phyloP scores from a whole-genome alignment of 1,139 yeast species.

The Pichia sp. region DNA sequence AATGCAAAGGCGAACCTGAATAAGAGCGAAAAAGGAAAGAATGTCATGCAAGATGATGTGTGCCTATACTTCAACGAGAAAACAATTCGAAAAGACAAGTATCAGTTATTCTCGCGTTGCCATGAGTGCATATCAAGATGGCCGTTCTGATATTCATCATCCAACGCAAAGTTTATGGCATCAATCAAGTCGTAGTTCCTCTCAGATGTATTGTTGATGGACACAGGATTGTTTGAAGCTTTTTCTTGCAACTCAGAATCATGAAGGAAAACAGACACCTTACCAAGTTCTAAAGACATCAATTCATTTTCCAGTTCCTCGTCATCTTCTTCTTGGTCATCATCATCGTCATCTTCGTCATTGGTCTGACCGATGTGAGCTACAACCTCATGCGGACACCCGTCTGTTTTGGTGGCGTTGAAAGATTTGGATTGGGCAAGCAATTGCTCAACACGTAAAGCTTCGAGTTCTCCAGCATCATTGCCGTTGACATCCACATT shows the following conservation, averaged over 20 bases:
- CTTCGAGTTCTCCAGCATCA: too few relatives aligned
- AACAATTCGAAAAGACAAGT: too few relatives aligned
- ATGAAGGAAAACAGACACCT: slow-evolving; percentile 6
- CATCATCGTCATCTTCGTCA: slow-evolving; percentile 4
- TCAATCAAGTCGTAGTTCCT: slow-evolving; percentile 15
- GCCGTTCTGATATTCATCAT: slow-evolving; percentile 16
- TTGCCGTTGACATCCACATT: too few relatives aligned
- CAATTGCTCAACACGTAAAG: too few relatives aligned
- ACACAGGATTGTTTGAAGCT: slow-evolving; percentile 4
- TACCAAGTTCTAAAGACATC: slow-evolving; percentile 6
- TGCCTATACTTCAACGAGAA: too few relatives aligned
- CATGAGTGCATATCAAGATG: slow-evolving; percentile 2
- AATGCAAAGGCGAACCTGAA: too few relatives aligned
- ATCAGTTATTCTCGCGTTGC: slow-evolving; percentile 1
- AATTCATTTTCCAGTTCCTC: slow-evolving; percentile 9
- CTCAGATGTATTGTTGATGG: slow-evolving; percentile 2
- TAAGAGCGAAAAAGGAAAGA: too few relatives aligned
- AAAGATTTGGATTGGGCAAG: too few relatives aligned
- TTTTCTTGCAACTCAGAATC: slow-evolving; percentile 5
- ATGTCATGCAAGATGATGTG: too few relatives aligned
- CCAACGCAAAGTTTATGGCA: slow-evolving; percentile 19
- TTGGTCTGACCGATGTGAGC: background rate
- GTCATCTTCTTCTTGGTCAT: slow-evolving; percentile 4
- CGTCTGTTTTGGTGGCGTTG: too few relatives aligned
- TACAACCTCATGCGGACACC: too few relatives aligned